Percentiles rank a stretch among this genome's conserved stretches.
These are phyloP conservation scores for Colletotrichum sublineola DNA, from an alignment of 2,329 filamentous ascomycete genomes.

Conservation along the genomic window DNA sequence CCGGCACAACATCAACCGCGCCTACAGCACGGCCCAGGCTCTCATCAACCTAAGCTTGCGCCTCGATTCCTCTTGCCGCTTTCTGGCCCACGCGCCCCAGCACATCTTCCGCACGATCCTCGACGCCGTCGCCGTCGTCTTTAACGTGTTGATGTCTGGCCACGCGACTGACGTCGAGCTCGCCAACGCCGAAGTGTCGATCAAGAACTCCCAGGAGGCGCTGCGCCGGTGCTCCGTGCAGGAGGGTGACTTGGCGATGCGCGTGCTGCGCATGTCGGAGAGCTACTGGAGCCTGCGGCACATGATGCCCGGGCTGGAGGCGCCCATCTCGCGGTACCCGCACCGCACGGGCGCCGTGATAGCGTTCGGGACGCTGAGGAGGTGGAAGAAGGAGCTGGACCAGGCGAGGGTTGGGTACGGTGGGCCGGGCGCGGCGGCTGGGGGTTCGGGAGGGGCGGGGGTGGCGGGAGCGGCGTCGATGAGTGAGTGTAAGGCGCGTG, in stretches of 20 bases:
- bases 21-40: constrained; percentile 62
- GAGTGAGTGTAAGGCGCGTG: constrained; percentile 34
- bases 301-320: constrained; percentile 54
- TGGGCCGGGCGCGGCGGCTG: not conserved
- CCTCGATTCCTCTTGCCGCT: constrained; percentile 44
- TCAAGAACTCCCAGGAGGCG: constrained; percentile 45
- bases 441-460: constrained; percentile 26
- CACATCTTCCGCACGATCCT: constrained; percentile 63
- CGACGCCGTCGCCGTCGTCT: constrained; percentile 54
- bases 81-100: constrained; percentile 63
- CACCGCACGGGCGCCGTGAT: constrained; percentile 64
- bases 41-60: constrained; percentile 56
- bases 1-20: constrained; percentile 60
- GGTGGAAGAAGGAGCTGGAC: constrained; percentile 60
- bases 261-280: constrained; percentile 62
- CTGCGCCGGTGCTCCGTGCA: constrained; percentile 60
- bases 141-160: constrained; percentile 53
- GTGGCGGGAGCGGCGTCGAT: constrained; percentile 23
- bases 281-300: constrained; percentile 61
- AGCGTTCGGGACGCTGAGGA: constrained; percentile 63
- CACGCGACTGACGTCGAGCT: constrained; percentile 43
- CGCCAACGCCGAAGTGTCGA: constrained; percentile 39
- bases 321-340: constrained; percentile 57
- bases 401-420: constrained; percentile 45
- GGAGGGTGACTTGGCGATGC: constrained; percentile 63